A percentile compares a stretch with the other conserved stretches of the same genome.
Conservation (phyloP, 2,329 filamentous ascomycete species). For the Colletotrichum simmondsii region DNA sequence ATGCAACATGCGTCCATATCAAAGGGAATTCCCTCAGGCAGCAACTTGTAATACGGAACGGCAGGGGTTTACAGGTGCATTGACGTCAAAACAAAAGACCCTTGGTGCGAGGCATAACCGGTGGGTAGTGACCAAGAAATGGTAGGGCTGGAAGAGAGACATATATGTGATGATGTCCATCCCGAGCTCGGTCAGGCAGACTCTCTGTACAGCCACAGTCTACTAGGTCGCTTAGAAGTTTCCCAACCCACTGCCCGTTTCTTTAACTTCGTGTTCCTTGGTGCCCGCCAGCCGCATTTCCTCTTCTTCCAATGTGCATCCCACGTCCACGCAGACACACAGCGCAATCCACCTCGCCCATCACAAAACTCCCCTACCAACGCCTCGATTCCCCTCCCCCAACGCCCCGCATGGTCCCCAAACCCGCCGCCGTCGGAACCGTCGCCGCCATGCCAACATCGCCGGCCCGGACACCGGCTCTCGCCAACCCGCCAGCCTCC, state of each 20-base stretch:
- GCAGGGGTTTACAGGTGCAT: too few species aligned
- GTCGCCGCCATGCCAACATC: not conserved
- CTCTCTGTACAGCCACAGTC: not conserved
- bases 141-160: not conserved
- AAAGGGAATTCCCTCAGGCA: not conserved
- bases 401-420: slow-evolving; percentile 23
- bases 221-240: not conserved
- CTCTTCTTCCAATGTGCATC: slow-evolving; percentile 31
- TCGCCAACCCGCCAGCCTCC: not conserved
- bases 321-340: slow-evolving; percentile 28
- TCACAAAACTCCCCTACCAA: slow-evolving; percentile 7
- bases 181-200: not conserved
- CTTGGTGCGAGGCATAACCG: not conserved
- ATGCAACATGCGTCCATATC: not conserved
- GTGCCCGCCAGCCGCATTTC: not conserved
- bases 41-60: not conserved
- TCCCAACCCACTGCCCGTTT: not conserved
- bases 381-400: slow-evolving; percentile 30
- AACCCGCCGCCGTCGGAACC: not conserved
- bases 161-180: not conserved
- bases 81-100: not conserved
- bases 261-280: not conserved
- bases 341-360: slow-evolving; percentile 13
- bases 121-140: not conserved
- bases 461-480: not conserved